Base-by-base conservation (phyloP, 2,329 filamentous ascomycete species). In the Epichloe hybrida region DNA sequence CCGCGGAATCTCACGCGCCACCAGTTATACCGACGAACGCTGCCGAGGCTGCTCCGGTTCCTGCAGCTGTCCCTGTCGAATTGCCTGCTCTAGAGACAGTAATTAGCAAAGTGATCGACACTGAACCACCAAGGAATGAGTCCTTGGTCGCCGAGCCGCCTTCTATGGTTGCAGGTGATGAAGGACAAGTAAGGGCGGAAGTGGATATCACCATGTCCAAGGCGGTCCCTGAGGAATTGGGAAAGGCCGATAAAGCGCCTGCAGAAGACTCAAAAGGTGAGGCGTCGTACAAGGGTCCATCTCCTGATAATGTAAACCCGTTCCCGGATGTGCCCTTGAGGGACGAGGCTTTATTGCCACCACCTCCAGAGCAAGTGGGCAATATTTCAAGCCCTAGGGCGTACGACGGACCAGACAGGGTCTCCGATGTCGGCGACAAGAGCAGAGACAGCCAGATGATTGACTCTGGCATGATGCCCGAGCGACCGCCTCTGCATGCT, bases 301-400 rank as follows among this genome's bases (percentile, higher is more conserved):
- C 21, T 7, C 13, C 46, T 20, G 48, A 50, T 15, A 8, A 20
- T 4, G 11, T 23, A 31, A 20, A 35, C 7, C 3, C 35, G 17
- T 38, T n/a, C n/a, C 27, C 34, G 2, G 50, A 50, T 27, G 34
- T 44, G 4, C n/a, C 34, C 34, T 20, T 20, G 11, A n/a, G 37
- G 49, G 35, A 52, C 8, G 60, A 60, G 1, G 49, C 63, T 5
- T 49, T 68, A 13, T 53, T 69, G 1, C 67, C 65, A 9, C 66
- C 66, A 7, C 67, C 67, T 0, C 66, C 62, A 0, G 67, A 69
- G 23, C 64, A 70, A 53, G 67, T 70, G 9, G 67, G 67, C 31
- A 70, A 70, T 15, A 69, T 70, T 49, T 57, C 62, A 11, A 64
- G 64, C 5, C 66, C 67, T 4, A 63, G 59, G 48, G 55, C 59